phyloP scores from a whole-genome alignment of 495 filamentous ascomycete genomes.

The Penicillium waksmanii region DNA sequence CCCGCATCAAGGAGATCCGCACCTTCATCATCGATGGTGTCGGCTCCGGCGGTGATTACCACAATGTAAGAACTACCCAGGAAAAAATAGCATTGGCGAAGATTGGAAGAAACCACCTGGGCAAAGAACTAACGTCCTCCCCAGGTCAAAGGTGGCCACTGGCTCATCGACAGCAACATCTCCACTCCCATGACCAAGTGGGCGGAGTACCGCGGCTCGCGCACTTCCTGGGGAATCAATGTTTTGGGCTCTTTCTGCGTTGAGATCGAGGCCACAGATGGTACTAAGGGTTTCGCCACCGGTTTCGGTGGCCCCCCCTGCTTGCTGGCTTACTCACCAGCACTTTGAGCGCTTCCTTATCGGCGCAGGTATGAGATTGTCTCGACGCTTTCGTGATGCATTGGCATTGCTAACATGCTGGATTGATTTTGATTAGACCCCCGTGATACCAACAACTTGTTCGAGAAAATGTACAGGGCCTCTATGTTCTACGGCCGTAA shows the following conservation, averaged over 20 bases:
- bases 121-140: conserved; percentile 9
- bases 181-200: conserved; percentile 89
- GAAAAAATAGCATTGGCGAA: neutral
- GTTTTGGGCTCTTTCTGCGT: conserved; percentile 91
- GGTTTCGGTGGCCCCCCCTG: conserved; percentile 93
- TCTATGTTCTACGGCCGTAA: conserved; percentile 97
- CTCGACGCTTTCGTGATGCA: neutral
- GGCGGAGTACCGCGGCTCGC: conserved; percentile 81
- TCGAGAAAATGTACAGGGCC: conserved; percentile 93
- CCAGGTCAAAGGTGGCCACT: conserved; percentile 80
- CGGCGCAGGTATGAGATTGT: conserved; percentile 61
- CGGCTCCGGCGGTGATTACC: conserved; percentile 89
- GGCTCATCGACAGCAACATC: conserved; percentile 89
- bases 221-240: conserved; percentile 95
- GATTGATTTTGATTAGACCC: conserved; percentile 58
- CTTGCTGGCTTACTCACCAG: conserved; percentile 88
- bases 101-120: neutral
- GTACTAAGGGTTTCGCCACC: conserved; percentile 88
- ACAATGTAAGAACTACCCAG: conserved; percentile 64
- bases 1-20: conserved; percentile 73
- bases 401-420: neutral
- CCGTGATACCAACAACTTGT: conserved; percentile 82
- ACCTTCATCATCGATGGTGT: conserved; percentile 85
- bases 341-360: conserved; percentile 91
- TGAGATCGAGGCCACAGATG: conserved; percentile 87